Evolutionary conservation across 78 protist species (phyloP).

Genomic region (Monocercomonoides exilis): DNA sequence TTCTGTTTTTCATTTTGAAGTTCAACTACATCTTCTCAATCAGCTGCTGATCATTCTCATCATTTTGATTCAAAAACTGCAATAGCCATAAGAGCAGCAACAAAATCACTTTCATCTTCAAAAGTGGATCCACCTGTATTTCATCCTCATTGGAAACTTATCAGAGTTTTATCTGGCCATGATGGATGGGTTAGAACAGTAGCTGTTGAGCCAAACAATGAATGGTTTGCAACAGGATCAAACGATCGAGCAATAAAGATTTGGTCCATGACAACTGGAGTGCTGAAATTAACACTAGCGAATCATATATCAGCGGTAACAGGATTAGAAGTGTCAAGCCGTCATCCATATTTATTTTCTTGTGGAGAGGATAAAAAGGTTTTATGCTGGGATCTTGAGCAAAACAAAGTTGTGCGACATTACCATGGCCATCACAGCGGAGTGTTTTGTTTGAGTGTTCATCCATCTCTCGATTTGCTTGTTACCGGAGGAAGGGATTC

Average conservation of each 20-base stretch:
- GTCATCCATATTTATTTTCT: constrained; percentile 91
- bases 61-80: too few species aligned
- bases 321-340: constrained; percentile 24
- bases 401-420: constrained; percentile 61
- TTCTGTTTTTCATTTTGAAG: too few species aligned
- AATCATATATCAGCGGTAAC: constrained; percentile 74
- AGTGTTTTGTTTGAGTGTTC: constrained; percentile 75
- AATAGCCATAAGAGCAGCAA: too few species aligned
- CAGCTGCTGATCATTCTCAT: too few species aligned
- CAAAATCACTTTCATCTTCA: too few species aligned
- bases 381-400: constrained; percentile 91
- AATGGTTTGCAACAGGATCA: constrained; percentile 92
- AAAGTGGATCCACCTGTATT: neutral
- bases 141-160: neutral
- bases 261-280: constrained; percentile 89
- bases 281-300: constrained; percentile 83
- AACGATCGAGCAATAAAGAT: constrained; percentile 88
- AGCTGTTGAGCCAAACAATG: constrained; percentile 84
- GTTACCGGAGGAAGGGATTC: constrained; percentile 91
- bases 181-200: constrained; percentile 75
- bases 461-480: constrained; percentile 90
- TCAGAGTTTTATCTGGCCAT: constrained; percentile 55
- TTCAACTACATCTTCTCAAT: too few species aligned
- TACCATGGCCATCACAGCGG: constrained; percentile 90
- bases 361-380: constrained; percentile 91